These are phyloP conservation scores for Coprinopsis strossmayeri DNA, from an alignment of 768 basidiomycete genomes.

Conservation along the genomic window DNA sequence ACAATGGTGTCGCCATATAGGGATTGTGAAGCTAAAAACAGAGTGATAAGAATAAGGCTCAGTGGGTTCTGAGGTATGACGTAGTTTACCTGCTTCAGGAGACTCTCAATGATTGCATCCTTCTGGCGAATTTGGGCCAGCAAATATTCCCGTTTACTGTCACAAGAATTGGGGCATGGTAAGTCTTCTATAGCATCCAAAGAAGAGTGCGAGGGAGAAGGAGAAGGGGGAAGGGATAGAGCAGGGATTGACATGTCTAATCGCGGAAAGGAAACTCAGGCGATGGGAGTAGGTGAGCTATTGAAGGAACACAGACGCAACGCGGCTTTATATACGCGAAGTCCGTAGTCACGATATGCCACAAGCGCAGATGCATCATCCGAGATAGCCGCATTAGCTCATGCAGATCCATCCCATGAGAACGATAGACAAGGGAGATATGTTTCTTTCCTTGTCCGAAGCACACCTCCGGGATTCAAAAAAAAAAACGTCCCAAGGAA, in stretches of 20 bases:
- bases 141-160: conserved; percentile 81
- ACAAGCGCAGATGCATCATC: background rate
- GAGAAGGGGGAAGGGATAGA: too few species aligned
- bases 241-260: too few species aligned
- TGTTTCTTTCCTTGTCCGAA: background rate
- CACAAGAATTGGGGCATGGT: conserved; percentile 27
- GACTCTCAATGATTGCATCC: conserved; percentile 78
- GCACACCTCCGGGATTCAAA: conserved; percentile 1
- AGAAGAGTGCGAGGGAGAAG: conserved; percentile 17
- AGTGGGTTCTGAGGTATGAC: background rate
- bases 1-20: conserved; percentile 70
- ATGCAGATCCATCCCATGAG: conserved; percentile 1
- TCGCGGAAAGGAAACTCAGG: too few species aligned
- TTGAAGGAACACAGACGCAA: background rate
- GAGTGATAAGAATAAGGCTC: background rate
- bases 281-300: background rate
- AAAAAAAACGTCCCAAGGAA: too few species aligned
- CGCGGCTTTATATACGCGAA: background rate
- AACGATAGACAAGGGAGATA: background rate
- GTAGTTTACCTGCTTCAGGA: conserved; percentile 66
- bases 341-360: too few species aligned
- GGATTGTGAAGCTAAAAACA: conserved; percentile 66
- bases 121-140: conserved; percentile 84
- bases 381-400: background rate
- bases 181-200: conserved; percentile 25